Evolutionary conservation across 257 asterid species (phyloP).

Genomic region (Ilex asprella): DNA sequence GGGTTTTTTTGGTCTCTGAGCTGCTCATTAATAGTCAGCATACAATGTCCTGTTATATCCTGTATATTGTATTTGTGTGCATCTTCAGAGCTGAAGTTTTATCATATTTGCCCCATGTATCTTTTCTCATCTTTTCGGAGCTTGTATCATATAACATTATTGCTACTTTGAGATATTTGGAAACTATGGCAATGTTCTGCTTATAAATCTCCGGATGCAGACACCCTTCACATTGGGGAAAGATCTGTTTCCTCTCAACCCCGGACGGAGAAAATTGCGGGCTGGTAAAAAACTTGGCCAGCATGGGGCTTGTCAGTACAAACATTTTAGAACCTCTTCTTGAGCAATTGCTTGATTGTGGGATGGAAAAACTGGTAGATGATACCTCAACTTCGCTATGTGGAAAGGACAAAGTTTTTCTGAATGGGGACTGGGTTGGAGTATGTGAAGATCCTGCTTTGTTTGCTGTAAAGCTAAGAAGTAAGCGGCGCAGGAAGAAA

Average conservation of each 20-base stretch:
- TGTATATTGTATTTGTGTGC: too few species aligned
- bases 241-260: constrained; percentile 84
- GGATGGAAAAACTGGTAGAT: constrained; percentile 62
- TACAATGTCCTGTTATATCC: too few species aligned
- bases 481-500: constrained; percentile 63
- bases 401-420: constrained; percentile 56
- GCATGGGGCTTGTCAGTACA: constrained; percentile 83
- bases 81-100: too few species aligned
- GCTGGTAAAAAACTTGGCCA: constrained; percentile 82
- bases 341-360: constrained; percentile 47
- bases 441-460: constrained; percentile 59
- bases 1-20: too few species aligned
- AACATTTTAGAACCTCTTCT: constrained; percentile 36
- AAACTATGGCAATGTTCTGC: constrained; percentile 8
- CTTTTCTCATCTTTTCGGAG: not conserved
- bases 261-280: constrained; percentile 99
- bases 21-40: too few species aligned
- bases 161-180: not conserved
- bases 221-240: constrained; percentile 98
- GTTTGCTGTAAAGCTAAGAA: constrained; percentile 60
- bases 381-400: constrained; percentile 34
- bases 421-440: constrained; percentile 95
- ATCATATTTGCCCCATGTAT: not conserved
- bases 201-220: constrained; percentile 37
- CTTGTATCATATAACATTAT: not conserved